Evolutionary conservation across 106 monocot genomes (phyloP), one percentile per base, ranked within the genome.

Genomic region (Agapanthus africanus): DNA sequence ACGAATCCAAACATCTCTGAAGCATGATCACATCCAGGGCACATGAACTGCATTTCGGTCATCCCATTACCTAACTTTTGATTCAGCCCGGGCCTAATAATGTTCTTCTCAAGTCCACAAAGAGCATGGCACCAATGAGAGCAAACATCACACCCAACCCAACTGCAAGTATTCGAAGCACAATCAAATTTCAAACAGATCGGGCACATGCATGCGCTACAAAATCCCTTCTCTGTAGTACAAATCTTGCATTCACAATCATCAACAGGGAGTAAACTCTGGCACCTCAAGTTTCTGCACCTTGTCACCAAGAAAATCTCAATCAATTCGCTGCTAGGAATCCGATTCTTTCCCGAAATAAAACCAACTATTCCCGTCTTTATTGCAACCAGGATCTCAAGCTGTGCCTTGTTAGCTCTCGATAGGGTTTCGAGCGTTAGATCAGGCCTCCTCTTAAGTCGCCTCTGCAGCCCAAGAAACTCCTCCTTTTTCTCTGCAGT

Each of bases 1-100:
- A 93, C 93, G 60, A 99, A 99, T 4, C 93, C 99, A 78, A 93
- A 85, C 99, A 99, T 93, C 63, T 99, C 93, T 15, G 90, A 93
- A 61, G 84, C 71, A 67, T 99, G 99, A 0, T 76, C 81, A 70
- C 99, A 99, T 25, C 90, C 99, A 33, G 87, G 71, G 71, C 99
- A 99, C 52, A 85, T 83, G 66, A 87, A 99, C 61, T 93, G 99
- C 90, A 99, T 90, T 67, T 90, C 97, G 0, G 92, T 90, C 19
- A 71, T 90, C 27, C 92, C 84, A 23, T 60, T 67, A 0, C 74
- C 74, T 54, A 84, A 86, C 47, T 87, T 92, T 68, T 78, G 54
- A 37, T 68, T 84, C 15, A 76, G 82, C 2, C 90, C 93, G n/a
- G 93, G 87, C 76, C 83, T 87, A 32, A 99, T 99, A 42, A 91